A percentile compares a stretch with the other conserved stretches of the same genome.
Evolutionary conservation across 2,329 filamentous ascomycete species (phyloP).

Genomic region (Stagonosporopsis cucurbitacearum): DNA sequence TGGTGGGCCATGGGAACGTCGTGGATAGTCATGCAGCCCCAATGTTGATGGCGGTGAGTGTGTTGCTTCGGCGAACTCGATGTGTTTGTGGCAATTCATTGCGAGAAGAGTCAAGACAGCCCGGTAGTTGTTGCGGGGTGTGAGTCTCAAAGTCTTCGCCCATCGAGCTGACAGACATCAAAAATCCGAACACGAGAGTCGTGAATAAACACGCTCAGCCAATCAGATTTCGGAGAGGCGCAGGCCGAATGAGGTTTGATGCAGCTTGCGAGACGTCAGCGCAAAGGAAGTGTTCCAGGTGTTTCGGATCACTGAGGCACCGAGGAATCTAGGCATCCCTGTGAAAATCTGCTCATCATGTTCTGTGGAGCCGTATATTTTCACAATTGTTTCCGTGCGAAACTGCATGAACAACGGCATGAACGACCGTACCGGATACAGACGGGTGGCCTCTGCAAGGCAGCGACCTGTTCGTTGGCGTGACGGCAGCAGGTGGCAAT

Average conservation of each 20-base stretch:
- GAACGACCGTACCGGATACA: conserved; percentile 17
- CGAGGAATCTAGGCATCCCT: conserved; percentile 14
- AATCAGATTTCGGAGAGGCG: neutral
- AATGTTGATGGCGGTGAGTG: neutral
- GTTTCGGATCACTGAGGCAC: conserved; percentile 30
- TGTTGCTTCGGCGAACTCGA: neutral
- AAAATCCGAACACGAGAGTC: neutral
- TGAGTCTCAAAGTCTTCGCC: neutral
- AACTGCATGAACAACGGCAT: conserved; percentile 29
- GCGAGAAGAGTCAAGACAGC: neutral
- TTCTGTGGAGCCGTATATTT: conserved; percentile 4
- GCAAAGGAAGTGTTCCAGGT: conserved; percentile 30
- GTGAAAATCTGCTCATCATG: conserved; percentile 12
- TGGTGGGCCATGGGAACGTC: neutral
- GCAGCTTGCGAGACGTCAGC: conserved; percentile 28
- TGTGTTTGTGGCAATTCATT: neutral
- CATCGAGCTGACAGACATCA: neutral
- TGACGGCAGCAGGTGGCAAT: conserved; percentile 17
- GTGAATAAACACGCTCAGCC: neutral
- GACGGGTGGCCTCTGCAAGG: conserved; percentile 35
- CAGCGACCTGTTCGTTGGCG: conserved; percentile 32
- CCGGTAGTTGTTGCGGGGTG: neutral
- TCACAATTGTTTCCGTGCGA: conserved; percentile 12
- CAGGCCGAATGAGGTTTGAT: neutral
- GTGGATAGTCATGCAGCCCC: neutral